Evolutionary conservation across 306 rosid genomes (phyloP).

Genomic region (Chamaecrista fasciculata): DNA sequence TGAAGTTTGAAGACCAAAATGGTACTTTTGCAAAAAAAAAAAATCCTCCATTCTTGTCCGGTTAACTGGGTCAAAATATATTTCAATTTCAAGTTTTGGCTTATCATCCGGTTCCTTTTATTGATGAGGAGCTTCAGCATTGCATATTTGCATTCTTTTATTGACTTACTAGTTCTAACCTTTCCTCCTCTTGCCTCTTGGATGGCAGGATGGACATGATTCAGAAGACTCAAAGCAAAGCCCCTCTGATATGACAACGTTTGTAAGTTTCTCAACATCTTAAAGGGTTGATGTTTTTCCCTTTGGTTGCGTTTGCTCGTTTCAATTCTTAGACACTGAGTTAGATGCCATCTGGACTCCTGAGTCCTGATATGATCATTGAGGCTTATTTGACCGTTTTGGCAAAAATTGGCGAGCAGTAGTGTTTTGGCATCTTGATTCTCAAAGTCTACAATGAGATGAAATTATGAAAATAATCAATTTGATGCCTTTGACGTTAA

Average conservation of each 20-base stretch:
- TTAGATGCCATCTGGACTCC: neutral
- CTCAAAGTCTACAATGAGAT: neutral
- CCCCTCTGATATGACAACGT: conserved; percentile 90
- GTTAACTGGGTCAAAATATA: neutral
- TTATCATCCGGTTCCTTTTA: neutral
- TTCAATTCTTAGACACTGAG: neutral
- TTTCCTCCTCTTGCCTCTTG: neutral
- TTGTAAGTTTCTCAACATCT: conserved; percentile 53
- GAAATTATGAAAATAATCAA: neutral
- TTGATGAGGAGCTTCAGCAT: neutral
- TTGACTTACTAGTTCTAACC: neutral
- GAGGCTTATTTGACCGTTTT: neutral
- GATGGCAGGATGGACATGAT: conserved; percentile 70
- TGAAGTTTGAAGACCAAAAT: too few species aligned
- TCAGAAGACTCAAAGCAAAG: conserved; percentile 76
- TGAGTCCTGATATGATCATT: neutral
- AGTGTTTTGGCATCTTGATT: conserved; percentile 1
- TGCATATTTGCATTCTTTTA: neutral
- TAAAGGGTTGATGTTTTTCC: neutral
- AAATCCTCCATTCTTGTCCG: neutral
- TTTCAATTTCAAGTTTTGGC: neutral
- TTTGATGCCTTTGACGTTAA: neutral
- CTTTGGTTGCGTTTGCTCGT: conserved; percentile 10
- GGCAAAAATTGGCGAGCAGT: neutral
- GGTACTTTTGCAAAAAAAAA: too few species aligned